These are phyloP conservation scores for Solanum medicagineum DNA, from an alignment of 257 asterid genomes.

Conservation along the genomic window DNA sequence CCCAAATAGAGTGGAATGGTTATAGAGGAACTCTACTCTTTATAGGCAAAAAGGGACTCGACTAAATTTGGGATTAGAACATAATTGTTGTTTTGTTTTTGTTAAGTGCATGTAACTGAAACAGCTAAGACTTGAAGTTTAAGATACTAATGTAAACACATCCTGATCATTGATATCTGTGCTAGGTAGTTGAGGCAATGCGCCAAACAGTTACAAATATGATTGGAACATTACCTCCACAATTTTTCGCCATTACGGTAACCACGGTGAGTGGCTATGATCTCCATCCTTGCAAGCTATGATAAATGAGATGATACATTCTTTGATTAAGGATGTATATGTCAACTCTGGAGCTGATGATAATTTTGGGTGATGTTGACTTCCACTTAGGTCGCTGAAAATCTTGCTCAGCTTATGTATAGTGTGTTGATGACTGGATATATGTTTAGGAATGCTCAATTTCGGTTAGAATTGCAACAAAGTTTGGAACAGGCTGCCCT, in stretches of 20 bases:
- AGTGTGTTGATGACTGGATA: slow-evolving; percentile 99
- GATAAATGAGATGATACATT: not conserved
- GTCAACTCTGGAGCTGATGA: not conserved
- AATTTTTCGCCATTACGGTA: slow-evolving; percentile 84
- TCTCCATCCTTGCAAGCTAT: not conserved
- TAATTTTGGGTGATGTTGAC: slow-evolving; percentile 5
- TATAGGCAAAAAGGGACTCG: not conserved
- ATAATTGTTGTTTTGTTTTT: not conserved
- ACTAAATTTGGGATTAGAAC: not conserved
- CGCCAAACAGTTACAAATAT: slow-evolving; percentile 94
- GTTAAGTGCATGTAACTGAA: not conserved
- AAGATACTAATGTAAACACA: not conserved
- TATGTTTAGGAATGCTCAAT: slow-evolving; percentile 90
- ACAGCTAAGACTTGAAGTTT: not conserved
- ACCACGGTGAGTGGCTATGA: slow-evolving; percentile 49
- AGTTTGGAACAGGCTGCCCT: slow-evolving; percentile 94
- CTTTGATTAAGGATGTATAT: not conserved
- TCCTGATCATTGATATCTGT: not conserved
- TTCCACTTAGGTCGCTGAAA: slow-evolving; percentile 75
- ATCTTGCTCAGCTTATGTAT: slow-evolving; percentile 95
- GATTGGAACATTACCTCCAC: slow-evolving; percentile 97
- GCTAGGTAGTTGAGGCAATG: slow-evolving; percentile 96
- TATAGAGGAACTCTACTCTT: not conserved
- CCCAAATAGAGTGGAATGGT: not conserved
- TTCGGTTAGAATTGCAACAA: slow-evolving; percentile 86